Conservation (phyloP, 2,329 filamentous ascomycete species). For the Trichoderma sp. region DNA sequence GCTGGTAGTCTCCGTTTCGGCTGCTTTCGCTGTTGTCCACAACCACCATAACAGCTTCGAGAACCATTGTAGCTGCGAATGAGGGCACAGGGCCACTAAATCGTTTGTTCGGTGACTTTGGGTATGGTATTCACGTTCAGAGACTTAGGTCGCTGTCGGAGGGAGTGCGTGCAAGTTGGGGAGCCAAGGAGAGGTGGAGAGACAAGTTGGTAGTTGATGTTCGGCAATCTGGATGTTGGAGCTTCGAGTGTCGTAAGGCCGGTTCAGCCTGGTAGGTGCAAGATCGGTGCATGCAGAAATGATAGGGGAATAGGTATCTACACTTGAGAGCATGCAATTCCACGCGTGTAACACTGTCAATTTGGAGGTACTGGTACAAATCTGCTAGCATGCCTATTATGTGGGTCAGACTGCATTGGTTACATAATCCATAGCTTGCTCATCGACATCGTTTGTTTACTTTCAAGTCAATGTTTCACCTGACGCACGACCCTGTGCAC, state of each 20-base stretch:
- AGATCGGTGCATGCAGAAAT: background rate
- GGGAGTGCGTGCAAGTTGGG: background rate
- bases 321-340: background rate
- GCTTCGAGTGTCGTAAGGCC: constrained; percentile 41
- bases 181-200: background rate
- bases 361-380: background rate
- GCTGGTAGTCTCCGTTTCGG: constrained; percentile 89
- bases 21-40: constrained; percentile 99
- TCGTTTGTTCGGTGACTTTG: background rate
- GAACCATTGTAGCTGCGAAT: constrained; percentile 73
- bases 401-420: background rate
- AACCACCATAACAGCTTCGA: constrained; percentile 99
- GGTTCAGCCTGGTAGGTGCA: constrained; percentile 42
- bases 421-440: background rate
- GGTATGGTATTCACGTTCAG: background rate
- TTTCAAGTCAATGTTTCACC: background rate
- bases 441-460: constrained; percentile 10
- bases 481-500: background rate
- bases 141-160: background rate
- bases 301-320: background rate
- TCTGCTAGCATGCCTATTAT: background rate
- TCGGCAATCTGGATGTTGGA: constrained; percentile 13
- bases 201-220: background rate
- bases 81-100: background rate
- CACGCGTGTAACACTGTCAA: background rate